A percentile compares a stretch with the other conserved stretches of the same genome.
phyloP scores from a whole-genome alignment of 306 rosid genomes.

The Cicer arietinum region DNA sequence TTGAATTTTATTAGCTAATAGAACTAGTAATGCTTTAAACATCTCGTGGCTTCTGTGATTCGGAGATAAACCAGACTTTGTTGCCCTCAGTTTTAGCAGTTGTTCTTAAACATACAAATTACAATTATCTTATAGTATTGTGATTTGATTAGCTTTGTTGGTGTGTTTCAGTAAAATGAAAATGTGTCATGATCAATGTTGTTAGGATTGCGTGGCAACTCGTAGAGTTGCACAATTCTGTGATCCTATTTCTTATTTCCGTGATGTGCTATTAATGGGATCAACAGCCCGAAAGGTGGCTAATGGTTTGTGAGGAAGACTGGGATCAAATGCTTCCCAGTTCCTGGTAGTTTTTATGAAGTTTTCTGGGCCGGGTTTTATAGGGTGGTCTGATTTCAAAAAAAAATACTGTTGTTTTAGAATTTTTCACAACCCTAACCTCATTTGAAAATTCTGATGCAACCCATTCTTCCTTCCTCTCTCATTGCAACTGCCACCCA shows the following conservation, averaged over 20 bases:
- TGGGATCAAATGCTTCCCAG: not conserved
- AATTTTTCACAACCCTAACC: not conserved
- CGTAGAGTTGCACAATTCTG: not conserved
- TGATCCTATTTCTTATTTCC: not conserved
- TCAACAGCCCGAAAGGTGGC: not conserved
- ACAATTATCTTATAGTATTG: slow-evolving; percentile 37
- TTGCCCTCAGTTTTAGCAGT: not conserved
- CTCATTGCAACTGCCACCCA: not conserved
- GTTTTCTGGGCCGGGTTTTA: not conserved
- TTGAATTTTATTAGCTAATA: slow-evolving; percentile 17
- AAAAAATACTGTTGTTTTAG: not conserved
- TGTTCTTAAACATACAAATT: slow-evolving; percentile 18
- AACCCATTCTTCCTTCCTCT: not conserved
- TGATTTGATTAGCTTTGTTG: slow-evolving; percentile 28
- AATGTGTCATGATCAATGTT: slow-evolving; percentile 27
- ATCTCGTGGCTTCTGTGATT: slow-evolving; percentile 10
- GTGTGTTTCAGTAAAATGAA: slow-evolving; percentile 25
- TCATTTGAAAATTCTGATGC: not conserved
- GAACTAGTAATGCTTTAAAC: slow-evolving; percentile 5
- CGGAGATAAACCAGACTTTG: slow-evolving; percentile 19
- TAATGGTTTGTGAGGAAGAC: not conserved
- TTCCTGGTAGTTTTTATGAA: not conserved
- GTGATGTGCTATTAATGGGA: not conserved
- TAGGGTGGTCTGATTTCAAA: not conserved
- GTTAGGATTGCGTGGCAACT: not conserved